Evolutionary conservation across 352 stramenopile genomes (phyloP).

Genomic region (Pythium sp.): DNA sequence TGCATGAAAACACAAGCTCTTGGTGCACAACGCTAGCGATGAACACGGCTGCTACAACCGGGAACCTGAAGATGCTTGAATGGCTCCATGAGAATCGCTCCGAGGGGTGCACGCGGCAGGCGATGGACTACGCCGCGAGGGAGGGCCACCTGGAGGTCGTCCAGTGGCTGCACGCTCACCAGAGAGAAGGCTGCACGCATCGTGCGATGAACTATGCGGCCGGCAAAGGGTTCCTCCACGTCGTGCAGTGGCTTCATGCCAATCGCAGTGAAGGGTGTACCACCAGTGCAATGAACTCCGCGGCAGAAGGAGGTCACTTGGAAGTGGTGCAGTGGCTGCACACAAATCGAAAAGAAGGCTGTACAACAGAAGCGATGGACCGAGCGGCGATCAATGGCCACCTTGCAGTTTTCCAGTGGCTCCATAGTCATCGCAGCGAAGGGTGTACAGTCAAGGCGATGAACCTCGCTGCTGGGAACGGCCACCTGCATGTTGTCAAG

Average conservation of each 20-base stretch:
- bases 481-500: background rate
- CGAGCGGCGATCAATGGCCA: background rate
- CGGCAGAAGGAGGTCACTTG: background rate
- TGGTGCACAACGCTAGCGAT: background rate
- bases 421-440: background rate
- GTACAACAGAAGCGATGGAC: constrained; percentile 6
- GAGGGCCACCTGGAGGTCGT: constrained; percentile 3
- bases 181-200: background rate
- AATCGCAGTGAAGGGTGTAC: constrained; percentile 8
- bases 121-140: constrained; percentile 1
- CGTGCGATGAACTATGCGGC: constrained; percentile 4
- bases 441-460: constrained; percentile 4
- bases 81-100: constrained; percentile 2
- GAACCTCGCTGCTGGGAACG: background rate
- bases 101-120: background rate
- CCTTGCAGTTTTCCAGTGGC: background rate
- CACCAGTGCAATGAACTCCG: background rate
- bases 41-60: background rate
- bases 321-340: constrained; percentile 5
- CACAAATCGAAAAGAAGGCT: background rate
- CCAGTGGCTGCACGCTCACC: constrained; percentile 7
- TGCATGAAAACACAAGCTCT: background rate
- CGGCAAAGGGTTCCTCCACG: background rate
- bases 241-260: constrained; percentile 8
- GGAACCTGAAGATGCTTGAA: background rate